phyloP scores from a whole-genome alignment of 1,284 basidiomycete genomes.

The Gymnopus androsaceus region DNA sequence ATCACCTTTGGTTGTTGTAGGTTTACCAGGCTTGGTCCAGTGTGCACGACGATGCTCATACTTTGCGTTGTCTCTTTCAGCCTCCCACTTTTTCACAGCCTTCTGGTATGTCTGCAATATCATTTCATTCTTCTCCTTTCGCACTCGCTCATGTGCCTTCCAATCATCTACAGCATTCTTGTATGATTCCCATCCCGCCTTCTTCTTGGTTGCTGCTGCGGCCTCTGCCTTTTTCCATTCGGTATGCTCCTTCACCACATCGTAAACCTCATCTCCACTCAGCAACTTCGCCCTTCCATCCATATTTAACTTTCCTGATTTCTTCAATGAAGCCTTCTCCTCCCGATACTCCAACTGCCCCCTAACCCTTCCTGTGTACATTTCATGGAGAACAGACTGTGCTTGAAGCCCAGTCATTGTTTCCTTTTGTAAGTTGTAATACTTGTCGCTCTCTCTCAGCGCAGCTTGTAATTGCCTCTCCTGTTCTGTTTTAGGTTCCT shows the following conservation, averaged over 20 bases:
- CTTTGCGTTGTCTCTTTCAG: background rate
- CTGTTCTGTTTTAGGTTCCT: background rate
- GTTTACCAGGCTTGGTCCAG: background rate
- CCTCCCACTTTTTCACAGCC: slow-evolving; percentile 4
- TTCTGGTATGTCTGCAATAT: background rate
- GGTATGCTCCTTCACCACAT: background rate
- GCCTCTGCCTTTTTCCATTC: background rate
- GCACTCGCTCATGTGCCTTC: no score
- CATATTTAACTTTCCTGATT: background rate
- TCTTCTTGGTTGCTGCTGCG: background rate
- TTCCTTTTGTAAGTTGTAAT: background rate
- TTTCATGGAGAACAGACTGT: background rate
- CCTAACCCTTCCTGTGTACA: background rate
- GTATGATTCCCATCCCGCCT: background rate
- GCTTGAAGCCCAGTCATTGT: background rate
- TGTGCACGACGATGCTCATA: background rate
- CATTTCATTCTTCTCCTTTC: background rate
- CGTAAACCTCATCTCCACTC: background rate
- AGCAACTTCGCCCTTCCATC: slow-evolving; percentile 5
- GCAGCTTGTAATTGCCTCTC: background rate
- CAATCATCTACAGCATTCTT: background rate
- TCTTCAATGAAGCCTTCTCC: background rate
- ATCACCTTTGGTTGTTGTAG: background rate
- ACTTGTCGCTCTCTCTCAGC: background rate
- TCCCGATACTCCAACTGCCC: slow-evolving; percentile 3